Evolutionary conservation across 2,329 filamentous ascomycete species (phyloP), one percentile per base, ranked within the genome.

Genomic region (Neonectria coccinea): DNA sequence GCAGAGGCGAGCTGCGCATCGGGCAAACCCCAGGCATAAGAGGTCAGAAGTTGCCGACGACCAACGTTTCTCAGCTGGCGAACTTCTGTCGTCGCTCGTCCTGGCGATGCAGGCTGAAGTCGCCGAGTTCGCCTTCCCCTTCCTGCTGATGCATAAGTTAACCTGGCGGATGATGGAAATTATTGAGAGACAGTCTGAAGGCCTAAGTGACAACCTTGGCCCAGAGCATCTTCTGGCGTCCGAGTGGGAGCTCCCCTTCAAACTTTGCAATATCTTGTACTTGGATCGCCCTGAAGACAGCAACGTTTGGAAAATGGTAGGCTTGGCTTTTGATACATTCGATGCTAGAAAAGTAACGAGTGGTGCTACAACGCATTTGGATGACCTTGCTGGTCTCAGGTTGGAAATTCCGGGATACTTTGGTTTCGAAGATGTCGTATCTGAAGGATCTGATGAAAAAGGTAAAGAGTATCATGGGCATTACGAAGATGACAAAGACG

Each of bases 81-180:
- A 77, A 20, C 75, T 83, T 0, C 68, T 81, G 25, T 52, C 71
- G 45, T 57, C 63, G 4, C 73, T 84, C 2, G 67, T 70, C 2
- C 62, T 76, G 11, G 71, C 78, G 0, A 72, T 84, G 2, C 68
- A 80, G 1, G 70, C 66, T 7, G 82, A 84, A 64, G 59, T 73
- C 0, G 4, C 78, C 1, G 78, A 81, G 63, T 55, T 82, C 5
- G 66, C 69, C 0, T 81, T 83, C 54, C 44, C 44, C 5, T 56
- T 45, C 36, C 9, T 56, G 5, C 1, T 27, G 8, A 45, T 61
- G 16, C 59, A 56, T 39, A 14, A 3, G n/a, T 29, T 2, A 33
- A 50, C 25, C 41, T 59, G 55, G 60, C 16, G 3, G 8, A 16
- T 59, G 5, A 4, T 63, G 31, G 2, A 1, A 5, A 16, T 6